A percentile compares a stretch with the other conserved stretches of the same genome.
These are phyloP conservation scores for Fonsecaea pugnacius DNA, from an alignment of 2,329 filamentous ascomycete genomes.

Conservation along the genomic window DNA sequence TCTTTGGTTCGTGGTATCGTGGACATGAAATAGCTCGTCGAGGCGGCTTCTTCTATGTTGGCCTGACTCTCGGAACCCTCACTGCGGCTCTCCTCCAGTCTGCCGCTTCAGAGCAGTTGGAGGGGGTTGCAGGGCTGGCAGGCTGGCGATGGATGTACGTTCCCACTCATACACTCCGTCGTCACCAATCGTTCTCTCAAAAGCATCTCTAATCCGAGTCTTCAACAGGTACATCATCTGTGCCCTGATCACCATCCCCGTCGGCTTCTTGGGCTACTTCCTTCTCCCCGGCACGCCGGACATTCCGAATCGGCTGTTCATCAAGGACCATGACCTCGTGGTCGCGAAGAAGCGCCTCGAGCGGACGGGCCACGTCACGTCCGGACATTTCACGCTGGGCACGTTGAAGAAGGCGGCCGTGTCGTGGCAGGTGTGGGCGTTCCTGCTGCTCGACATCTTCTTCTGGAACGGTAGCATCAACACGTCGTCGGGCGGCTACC, in stretches of 20 bases:
- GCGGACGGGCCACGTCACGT: constrained; percentile 46
- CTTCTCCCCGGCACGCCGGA: constrained; percentile 53
- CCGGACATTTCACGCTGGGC: constrained; percentile 44
- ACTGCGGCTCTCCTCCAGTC: constrained; percentile 62
- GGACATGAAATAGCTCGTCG: constrained; percentile 44
- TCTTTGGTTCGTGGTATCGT: constrained; percentile 36
- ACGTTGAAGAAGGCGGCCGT: constrained; percentile 46
- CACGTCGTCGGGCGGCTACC: constrained; percentile 48
- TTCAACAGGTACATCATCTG: constrained; percentile 53
- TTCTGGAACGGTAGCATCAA: constrained; percentile 48
- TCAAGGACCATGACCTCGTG: constrained; percentile 40
- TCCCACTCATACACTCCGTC: neutral
- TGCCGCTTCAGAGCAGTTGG: constrained; percentile 58
- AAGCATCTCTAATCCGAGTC: neutral
- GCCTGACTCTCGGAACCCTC: constrained; percentile 50
- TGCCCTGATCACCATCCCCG: constrained; percentile 57
- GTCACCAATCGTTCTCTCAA: neutral
- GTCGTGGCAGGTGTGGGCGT: constrained; percentile 52
- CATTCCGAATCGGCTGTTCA: constrained; percentile 48
- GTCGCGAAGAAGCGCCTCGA: constrained; percentile 36
- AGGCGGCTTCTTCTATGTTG: constrained; percentile 44
- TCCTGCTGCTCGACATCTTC: constrained; percentile 50
- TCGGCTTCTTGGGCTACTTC: constrained; percentile 45
- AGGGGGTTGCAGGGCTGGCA: constrained; percentile 54
- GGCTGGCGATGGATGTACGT: constrained; percentile 62